Evolutionary conservation across 805 yeast species (phyloP), one percentile per base, ranked within the genome.

Genomic region (Nadsonia fulvescens): DNA sequence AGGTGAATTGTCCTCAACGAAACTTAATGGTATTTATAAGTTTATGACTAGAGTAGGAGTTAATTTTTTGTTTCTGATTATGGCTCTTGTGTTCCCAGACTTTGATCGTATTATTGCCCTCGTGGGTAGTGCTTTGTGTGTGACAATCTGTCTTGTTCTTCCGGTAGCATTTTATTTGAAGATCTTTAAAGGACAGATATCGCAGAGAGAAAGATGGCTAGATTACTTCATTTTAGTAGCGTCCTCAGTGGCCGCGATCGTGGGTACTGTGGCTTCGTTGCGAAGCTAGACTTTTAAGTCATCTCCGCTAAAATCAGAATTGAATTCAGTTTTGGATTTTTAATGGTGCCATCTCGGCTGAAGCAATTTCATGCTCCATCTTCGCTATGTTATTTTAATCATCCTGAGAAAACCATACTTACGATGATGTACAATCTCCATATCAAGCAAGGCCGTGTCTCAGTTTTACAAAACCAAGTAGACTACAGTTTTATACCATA

Each of bases 31-130:
- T 22, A 17, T 38, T 6, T 25, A 16, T 22, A 32, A 43, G 15
- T 16, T 38, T 4, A n/a, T 34, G 10, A 51, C 56, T 28, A 53
- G 65, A 19, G 16, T 64, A 4, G 18, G 48, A 0, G 69, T 76
- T n/a, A 73, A 75, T 40, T 47, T 60, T 1, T 26, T 60, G 4
- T 64, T 77, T 30, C 71, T 76, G 12, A 31, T 53, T 4, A 49
- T 74, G 25, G 70, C 91, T 1, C 59, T 75, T 15, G 26, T 67
- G 9, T 61, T 78, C 43, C 86, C 89, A 3, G 74, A 70, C 28
- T 82, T 82, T 44, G 94, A 81, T 41, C 66, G 66, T 37, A 61
- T 82, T 27, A 72, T 82, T 49, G 78, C 92, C 5, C 64, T 82
- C 23, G 48, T 79, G 37, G 94, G 94, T 5, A 66, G 86, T 4